Base-by-base conservation (phyloP, 768 basidiomycete species). In the Pholiota molesta region DNA sequence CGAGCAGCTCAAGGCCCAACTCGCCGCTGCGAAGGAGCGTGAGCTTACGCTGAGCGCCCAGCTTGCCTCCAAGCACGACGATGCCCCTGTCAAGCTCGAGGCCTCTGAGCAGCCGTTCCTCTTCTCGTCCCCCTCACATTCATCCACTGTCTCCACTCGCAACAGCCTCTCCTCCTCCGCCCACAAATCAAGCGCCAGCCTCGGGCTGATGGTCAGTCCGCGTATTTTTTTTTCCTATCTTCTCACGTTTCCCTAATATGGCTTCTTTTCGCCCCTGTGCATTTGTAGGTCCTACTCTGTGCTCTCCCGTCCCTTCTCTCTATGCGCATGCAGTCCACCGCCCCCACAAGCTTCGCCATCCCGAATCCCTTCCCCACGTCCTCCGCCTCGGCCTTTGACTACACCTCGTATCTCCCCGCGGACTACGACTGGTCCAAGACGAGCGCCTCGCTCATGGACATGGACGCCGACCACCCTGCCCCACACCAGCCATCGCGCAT, bases 221-320 rank as follows among this genome's bases (percentile, higher is more conserved):
- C 56, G 65, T 58, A 67, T 66, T 65, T 40, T 33, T 39, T 59
- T 63, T 23, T 59, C 28, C 26, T 26, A 40, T 49, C 59, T 49
- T 44, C 37, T 45, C 29, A 26, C 42, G 45, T 59, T 47, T 58
- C 40, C 58, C 45, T 23, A 55, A 39, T 45, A 33, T 33, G n/a
- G 14, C 45, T 23, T 57, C 44, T 45, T 58, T 66, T 61, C 55
- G 51, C 45, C 23, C 35, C 39, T 55, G 31, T 44, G 47, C 58
- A 17, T 14, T 78, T 77, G 76, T 79, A 91, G 86, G 89, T 90
- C 67, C 82, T 93, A 51, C 81, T 92, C 47, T 92, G 90, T 67
- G 89, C 90, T 2, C 81, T 93, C 28, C 91, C 91, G 16, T 84
- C 87, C 21, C 81, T 93, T 47, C 81, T 92, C 57, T 87, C 90